phyloP scores from a whole-genome alignment of 2,329 filamentous ascomycete species.

The Pseudopithomyces maydicus region DNA sequence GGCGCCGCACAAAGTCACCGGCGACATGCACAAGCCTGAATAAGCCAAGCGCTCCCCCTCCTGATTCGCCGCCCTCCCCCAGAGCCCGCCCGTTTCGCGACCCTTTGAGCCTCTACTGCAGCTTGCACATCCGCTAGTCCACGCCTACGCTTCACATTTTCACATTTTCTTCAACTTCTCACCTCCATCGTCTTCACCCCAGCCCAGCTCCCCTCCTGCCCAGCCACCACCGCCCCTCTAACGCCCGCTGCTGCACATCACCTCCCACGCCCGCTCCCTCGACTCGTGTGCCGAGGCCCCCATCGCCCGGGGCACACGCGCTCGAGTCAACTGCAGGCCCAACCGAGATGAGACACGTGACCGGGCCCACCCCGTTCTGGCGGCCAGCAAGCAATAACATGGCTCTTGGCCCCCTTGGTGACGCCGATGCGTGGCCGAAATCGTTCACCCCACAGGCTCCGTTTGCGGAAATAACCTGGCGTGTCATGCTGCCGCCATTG shows the following conservation, averaged over 20 bases:
- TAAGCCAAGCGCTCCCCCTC: not conserved
- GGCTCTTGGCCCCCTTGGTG: not conserved
- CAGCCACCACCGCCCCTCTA: not conserved
- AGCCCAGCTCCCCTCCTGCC: not conserved
- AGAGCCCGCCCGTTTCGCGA: not conserved
- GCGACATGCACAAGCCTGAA: not conserved
- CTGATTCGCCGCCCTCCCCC: not conserved
- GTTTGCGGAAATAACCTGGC: slow-evolving; percentile 6
- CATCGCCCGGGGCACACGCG: not conserved
- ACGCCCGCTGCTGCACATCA: not conserved
- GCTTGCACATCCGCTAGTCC: not conserved
- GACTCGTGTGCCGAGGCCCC: not conserved
- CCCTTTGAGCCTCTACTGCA: not conserved
- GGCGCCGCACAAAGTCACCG: not conserved
- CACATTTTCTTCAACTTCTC: not conserved
- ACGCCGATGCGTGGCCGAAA: slow-evolving; percentile 2
- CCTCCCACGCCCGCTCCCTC: not conserved
- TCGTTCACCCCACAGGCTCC: slow-evolving; percentile 1
- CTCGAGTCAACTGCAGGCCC: not conserved
- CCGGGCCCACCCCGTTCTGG: not conserved
- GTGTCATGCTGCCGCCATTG: not conserved
- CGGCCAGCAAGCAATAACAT: not conserved
- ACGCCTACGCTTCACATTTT: not conserved
- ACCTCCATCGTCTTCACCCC: not conserved
- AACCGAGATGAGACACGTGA: slow-evolving; percentile 8